phyloP scores from a whole-genome alignment of 148 eudicot species.

The Rhododendron molle region DNA sequence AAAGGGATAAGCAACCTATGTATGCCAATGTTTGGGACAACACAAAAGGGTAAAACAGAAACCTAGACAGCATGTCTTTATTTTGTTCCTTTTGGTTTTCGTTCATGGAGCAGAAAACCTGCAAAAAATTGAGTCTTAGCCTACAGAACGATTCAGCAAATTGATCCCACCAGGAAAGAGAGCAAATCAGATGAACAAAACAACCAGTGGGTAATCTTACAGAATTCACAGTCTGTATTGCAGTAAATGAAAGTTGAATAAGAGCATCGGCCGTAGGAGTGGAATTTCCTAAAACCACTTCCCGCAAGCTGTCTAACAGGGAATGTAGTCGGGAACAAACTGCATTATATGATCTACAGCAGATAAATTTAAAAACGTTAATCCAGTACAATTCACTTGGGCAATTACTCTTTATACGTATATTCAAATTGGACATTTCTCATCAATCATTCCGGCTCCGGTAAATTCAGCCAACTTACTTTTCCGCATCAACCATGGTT shows the following conservation, averaged over 20 bases:
- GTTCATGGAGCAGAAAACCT: slow-evolving; percentile 69
- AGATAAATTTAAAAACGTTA: slow-evolving; percentile 16
- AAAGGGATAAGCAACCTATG: background rate
- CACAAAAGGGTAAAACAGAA: slow-evolving; percentile 10
- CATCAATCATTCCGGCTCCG: background rate
- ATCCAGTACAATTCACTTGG: background rate
- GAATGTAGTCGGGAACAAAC: slow-evolving; percentile 51
- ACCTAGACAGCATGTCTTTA: slow-evolving; percentile 58
- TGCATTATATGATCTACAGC: slow-evolving; percentile 54
- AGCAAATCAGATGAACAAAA: background rate
- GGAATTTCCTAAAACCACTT: slow-evolving; percentile 43
- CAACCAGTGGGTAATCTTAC: slow-evolving; percentile 36
- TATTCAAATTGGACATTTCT: slow-evolving; percentile 1
- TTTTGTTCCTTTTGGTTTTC: slow-evolving; percentile 50
- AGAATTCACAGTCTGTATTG: slow-evolving; percentile 48
- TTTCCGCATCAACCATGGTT: slow-evolving; percentile 39
- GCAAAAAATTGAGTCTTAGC: slow-evolving; percentile 16
- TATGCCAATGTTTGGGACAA: slow-evolving; percentile 2
- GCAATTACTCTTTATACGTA: background rate
- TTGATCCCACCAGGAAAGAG: background rate
- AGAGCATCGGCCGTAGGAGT: slow-evolving; percentile 51
- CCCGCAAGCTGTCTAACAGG: slow-evolving; percentile 42
- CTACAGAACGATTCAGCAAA: background rate
- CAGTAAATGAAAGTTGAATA: slow-evolving; percentile 46
- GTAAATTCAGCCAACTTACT: slow-evolving; percentile 40